Base-by-base conservation (phyloP, 2,329 filamentous ascomycete genomes). In the Bipolaris zeicola region DNA sequence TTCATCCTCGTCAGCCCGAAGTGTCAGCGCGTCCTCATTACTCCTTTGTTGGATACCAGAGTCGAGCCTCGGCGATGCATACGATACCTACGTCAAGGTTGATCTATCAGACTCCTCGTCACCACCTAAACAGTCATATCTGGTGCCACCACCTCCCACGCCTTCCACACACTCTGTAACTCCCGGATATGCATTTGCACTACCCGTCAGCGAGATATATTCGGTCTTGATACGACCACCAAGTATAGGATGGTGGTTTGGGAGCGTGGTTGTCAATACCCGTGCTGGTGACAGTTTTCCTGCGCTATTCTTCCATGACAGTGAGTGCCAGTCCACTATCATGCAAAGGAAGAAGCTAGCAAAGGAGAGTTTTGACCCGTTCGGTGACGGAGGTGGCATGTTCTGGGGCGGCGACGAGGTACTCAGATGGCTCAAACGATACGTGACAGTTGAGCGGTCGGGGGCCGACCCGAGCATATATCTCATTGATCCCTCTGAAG, bases 341-440 rank as follows among this genome's bases (percentile, higher is more conserved):
- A 78, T 96, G 53, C 94, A 98, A 77, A 92, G 96, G 79, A 96
- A 95, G 82, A 91, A 89, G 77, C 81, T 91, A 50, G 87, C 92
- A 0, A 85, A 85, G 60, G 92, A 97, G 66, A 91, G 82, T 41
- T 98, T 99, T 68, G 92, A 97, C 67, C 93, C 93, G 0, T 97
- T 97, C 74, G 88, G 89, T 14, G 90, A 92, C 60, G 84, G 84
- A 61, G 94, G 94, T 0, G 86, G 90, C 73, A 89, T 96, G 82
- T 98, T 97, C 72, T 99, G 96, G 95, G 96, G 95, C 54, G 95
- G 95, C 5, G 95, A 99, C 73, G 94, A 99, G 78, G 90, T 98
- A 0, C 75, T 99, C 45, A 84, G 92, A 52, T 99, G 96, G 95
- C 72, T 99, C 67, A 91, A 88, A 72, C 84, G 88, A 72, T 97